Evolutionary conservation across 805 yeast species (phyloP).

Genomic region (Starmerella stigmatis): DNA sequence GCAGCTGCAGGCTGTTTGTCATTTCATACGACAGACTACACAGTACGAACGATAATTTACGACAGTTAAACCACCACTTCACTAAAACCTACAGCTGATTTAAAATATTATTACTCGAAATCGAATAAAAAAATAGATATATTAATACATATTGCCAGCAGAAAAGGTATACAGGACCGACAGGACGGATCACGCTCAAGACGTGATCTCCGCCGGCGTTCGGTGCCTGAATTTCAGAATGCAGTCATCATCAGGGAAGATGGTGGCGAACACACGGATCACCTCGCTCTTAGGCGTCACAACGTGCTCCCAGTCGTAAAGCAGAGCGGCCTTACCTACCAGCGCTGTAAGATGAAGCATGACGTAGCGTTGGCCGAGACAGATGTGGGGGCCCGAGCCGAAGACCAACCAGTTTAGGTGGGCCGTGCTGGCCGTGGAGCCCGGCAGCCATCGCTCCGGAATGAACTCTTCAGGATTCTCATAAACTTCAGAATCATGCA

Average conservation of each 20-base stretch:
- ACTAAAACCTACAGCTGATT: no score
- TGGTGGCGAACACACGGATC: conserved; percentile 93
- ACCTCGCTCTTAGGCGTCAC: conserved; percentile 79
- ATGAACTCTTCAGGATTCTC: conserved; percentile 87
- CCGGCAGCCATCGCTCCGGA: conserved; percentile 87
- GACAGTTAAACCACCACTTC: no score
- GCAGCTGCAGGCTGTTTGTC: no score
- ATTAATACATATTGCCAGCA: not conserved
- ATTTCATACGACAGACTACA: no score
- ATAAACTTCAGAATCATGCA: conserved; percentile 95
- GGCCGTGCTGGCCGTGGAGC: conserved; percentile 61
- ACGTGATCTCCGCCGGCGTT: conserved; percentile 14
- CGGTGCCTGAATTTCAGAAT: conserved; percentile 51
- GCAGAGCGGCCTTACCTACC: conserved; percentile 82
- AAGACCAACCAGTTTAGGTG: conserved; percentile 92
- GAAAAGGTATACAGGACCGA: not conserved
- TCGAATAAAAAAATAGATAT: not conserved
- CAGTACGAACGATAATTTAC: no score
- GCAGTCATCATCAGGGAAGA: conserved; percentile 94
- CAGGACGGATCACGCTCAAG: not conserved
- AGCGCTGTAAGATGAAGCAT: conserved; percentile 78
- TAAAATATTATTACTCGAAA: no score
- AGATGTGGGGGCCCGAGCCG: conserved; percentile 94
- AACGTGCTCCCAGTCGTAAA: conserved; percentile 69
- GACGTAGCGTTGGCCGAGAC: conserved; percentile 91